Percentiles rank a stretch among this genome's conserved stretches.
phyloP scores from a whole-genome alignment of 495 filamentous ascomycete species.

The Haplographium delicatum region DNA sequence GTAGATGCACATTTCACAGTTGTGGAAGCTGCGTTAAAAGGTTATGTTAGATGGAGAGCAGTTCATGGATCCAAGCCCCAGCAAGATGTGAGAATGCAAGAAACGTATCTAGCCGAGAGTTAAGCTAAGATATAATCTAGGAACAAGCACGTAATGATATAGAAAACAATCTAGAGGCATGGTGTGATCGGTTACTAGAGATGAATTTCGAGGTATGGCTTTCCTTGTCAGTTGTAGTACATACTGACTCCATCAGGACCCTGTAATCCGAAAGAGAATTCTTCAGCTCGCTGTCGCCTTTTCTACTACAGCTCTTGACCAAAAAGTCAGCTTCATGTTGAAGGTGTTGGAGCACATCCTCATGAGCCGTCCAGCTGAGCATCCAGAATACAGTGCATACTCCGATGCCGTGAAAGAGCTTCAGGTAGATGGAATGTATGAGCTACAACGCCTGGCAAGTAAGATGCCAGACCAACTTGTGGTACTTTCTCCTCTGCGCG shows the following conservation, averaged over 20 bases:
- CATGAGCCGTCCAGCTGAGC: constrained; percentile 65
- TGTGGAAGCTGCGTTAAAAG: constrained; percentile 85
- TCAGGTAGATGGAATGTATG: constrained; percentile 72
- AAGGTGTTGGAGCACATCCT: constrained; percentile 87
- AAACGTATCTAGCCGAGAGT: constrained; percentile 13
- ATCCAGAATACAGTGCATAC: constrained; percentile 63
- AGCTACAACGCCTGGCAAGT: constrained; percentile 82
- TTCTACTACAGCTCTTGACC: constrained; percentile 74
- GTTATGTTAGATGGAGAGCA: constrained; percentile 75
- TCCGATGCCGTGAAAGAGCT: constrained; percentile 90
- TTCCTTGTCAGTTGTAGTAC: background rate
- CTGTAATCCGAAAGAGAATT: constrained; percentile 75
- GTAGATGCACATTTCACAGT: constrained; percentile 88
- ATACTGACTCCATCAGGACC: constrained; percentile 51
- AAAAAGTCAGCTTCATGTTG: constrained; percentile 72
- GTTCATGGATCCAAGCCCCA: constrained; percentile 47
- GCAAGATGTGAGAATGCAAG: constrained; percentile 34
- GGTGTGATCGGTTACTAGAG: constrained; percentile 70
- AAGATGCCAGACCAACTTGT: constrained; percentile 87
- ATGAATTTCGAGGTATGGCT: constrained; percentile 52
- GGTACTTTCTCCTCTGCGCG: background rate
- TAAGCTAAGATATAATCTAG: constrained; percentile 27
- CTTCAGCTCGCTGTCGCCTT: constrained; percentile 82
- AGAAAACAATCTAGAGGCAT: constrained; percentile 66
- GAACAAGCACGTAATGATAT: constrained; percentile 57